Conservation (phyloP, 306 rosid genomes). For the Chamaecrista fasciculata region DNA sequence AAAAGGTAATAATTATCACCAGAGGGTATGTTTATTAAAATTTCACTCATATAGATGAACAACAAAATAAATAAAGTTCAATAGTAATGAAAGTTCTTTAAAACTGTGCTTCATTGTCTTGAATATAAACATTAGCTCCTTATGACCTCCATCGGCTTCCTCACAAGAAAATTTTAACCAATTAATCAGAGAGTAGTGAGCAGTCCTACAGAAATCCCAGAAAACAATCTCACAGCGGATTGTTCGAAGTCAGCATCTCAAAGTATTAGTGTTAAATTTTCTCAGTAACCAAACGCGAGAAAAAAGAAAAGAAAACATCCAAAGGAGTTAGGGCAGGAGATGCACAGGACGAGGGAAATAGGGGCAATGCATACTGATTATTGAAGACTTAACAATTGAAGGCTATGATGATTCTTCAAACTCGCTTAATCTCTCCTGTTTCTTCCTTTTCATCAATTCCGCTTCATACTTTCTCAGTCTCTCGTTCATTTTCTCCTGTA, state of each 20-base stretch:
- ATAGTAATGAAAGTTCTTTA: not conserved
- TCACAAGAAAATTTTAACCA: not conserved
- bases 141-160: not conserved
- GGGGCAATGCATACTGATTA: too few species aligned
- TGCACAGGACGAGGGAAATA: too few species aligned
- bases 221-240: not conserved
- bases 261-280: not conserved
- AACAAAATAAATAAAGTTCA: not conserved
- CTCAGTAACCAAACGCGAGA: conserved; percentile 3
- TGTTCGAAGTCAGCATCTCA: not conserved
- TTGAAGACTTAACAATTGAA: not conserved
- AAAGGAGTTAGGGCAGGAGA: too few species aligned
- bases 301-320: not conserved
- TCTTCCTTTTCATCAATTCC: conserved; percentile 62
- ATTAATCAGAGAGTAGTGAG: not conserved
- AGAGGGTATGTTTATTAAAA: too few species aligned
- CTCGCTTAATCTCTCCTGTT: conserved; percentile 49
- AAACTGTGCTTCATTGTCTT: not conserved
- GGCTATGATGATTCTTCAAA: conserved; percentile 59
- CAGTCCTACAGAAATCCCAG: not conserved
- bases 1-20: not conserved
- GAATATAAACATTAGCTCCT: not conserved
- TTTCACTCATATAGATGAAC: not conserved
- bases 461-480: conserved; percentile 57
- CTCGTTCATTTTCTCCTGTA: conserved; percentile 78